Evolutionary conservation across 192 early-diverging fungal genomes (phyloP), one percentile per base, ranked within the genome.

Genomic region (Entomortierella chlamydospora): DNA sequence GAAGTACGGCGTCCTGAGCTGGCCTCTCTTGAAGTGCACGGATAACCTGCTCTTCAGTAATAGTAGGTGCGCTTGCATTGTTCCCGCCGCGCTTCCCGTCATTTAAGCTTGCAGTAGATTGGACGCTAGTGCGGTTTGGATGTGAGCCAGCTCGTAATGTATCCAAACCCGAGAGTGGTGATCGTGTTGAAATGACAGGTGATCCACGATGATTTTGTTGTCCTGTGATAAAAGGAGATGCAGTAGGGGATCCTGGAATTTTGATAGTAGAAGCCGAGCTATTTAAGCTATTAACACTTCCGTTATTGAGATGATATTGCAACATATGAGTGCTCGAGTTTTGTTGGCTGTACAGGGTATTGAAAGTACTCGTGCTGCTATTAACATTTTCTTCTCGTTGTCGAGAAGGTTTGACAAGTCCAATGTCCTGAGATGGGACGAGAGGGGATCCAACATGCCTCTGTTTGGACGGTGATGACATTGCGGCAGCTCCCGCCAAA

Each of bases 261-360:
- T 79, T 79, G 61, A 64, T 66, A 2, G 62, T 79, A 30, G 72
- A 74, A 11, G 64, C 50, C 2, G 64, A 61, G 20, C 58, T 74
- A 28, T 51, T 73, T 23, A 37, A 9, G 31, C 71, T 73, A 29
- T 39, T 56, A 45, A 61, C 7, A n/a, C 59, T 68, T 53, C 65
- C 55, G 42, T 60, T 70, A 39, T 70, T 70, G 42, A 29, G 28
- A 30, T 64, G 31, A 42, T 70, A 43, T 22, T 70, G 76, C n/a
- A 79, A 42, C 31, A 70, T 26, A 26, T 79, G 61, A 13, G 59
- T 29, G 54, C 76, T 79, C 34, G 67, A 66, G 76, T 79, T 79
- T 50, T 64, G 76, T 41, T 70, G 76, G 42, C 62, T 79, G 57
- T 79, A 79, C 50, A 70, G 56, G 65, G 76, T 66, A 64, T 70